Base-by-base conservation (phyloP, 208 protist genomes). In the Vickermania ingenoplastis region DNA sequence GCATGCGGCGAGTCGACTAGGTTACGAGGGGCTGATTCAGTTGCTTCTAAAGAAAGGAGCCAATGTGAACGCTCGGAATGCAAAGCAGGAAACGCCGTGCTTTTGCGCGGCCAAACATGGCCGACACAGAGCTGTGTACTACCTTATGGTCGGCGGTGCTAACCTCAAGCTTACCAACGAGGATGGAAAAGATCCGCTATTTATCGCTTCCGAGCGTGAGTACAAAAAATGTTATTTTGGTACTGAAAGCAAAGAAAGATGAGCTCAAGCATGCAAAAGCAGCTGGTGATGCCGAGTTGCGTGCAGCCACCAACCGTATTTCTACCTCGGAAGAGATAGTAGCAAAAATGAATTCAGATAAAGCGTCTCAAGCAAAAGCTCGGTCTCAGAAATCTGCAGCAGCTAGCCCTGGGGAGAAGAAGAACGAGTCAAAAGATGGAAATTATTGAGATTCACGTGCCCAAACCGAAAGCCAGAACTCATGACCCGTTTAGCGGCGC, bases 101-200 rank as follows among this genome's bases (percentile, higher is more conserved):
- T 94, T 77, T 55, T 61, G 65, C 1, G 87, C 91, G 5, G 80
- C 86, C 25, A 80, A 81, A 48, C 59, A 59, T 2, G 88, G 86
- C 3, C 67, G 72, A 53, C 80, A 91, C 51, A 63, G 84, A 28
- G 69, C 80, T 24, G 87, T 86, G 14, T 90, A 84, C 57, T 50
- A 67, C 21, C 69, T 96, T 22, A 60, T 93, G 24, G 57, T 73
- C 25, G 69, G 69, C 11, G 72, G 72, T 48, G 81, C 81, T 29
- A 87, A 91, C 63, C 53, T 60, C 5, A 48, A 69, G 4, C 58
- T 96, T 3, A 41, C 61, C 26, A 83, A 92, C 65, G 71, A 76
- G n/a, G 87, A 96, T 57, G 87, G 73, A 7, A 89, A 92, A 68
- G 63, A 65, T 2, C 77, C 85, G n/a, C 75, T 93, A 13, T 93